Base-by-base conservation (phyloP, 352 stramenopile genomes). In the Aphanomyces astaci region DNA sequence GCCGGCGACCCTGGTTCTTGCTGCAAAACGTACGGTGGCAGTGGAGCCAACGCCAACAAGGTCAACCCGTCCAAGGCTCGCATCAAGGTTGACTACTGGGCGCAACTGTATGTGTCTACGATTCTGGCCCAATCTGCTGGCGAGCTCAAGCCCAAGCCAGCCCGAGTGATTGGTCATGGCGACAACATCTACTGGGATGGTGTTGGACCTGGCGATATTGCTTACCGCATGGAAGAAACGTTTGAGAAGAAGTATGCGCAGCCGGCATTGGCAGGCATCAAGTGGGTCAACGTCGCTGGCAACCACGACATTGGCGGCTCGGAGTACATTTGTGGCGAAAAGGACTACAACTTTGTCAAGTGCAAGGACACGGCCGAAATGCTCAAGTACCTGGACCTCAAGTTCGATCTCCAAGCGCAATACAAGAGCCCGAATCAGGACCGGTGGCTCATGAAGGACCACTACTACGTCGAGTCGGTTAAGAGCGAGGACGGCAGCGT, bases 201-300 rank as follows among this genome's bases (percentile, higher is more conserved):
- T 32, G 51, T 36, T 51, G 60, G 40, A 22, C 78, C 79, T 2
- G 78, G 86, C 9, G 85, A 95, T 49, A 89, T 90, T 49, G 76
- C 66, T 36, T 90, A 89, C 71, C 85, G 84, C 56, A 94, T 95
- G 85, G 80, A 91, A 54, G 78, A 77, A 55, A 94, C 85, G 22
- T 95, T 94, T 55, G 87, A 95, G 45, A 77, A 78, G n/a, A 84
- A 92, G 70, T 95, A 95, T 73, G 82, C 88, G 75, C 83, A 93
- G 15, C 76, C 78, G 9, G 78, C 79, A 64, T 79, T 95, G 17
- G 71, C 79, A 2, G 80, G 77, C 19, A 89, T 95, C 70, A 82
- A 82, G 69, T 94, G 87, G 87, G 88, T 95, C 69, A 93, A 92
- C 71, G 84, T 93, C 27, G 76, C 90, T 3, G 87, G 87, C 15